phyloP scores from a whole-genome alignment of 371 early-diverging fungal species.

The Mucor irregularis region DNA sequence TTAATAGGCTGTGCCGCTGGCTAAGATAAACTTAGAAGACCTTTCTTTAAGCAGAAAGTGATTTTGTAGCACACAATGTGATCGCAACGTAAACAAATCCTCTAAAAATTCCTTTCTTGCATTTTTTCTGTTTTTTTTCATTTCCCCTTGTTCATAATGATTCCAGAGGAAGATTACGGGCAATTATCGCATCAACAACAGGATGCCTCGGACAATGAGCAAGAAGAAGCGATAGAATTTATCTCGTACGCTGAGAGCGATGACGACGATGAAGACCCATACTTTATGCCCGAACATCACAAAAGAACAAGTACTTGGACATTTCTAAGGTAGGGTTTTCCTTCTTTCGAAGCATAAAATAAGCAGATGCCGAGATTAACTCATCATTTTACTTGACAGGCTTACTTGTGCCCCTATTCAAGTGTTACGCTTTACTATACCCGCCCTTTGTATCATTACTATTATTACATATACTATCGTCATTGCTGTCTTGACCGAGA shows the following conservation, averaged over 20 bases:
- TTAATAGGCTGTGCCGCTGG: too few relatives aligned
- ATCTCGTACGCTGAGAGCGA: constrained; percentile 55
- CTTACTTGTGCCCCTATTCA: constrained; percentile 53
- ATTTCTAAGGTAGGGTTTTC: constrained; percentile 46
- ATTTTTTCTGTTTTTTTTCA: constrained; percentile 1
- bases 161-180: constrained; percentile 29
- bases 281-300: constrained; percentile 51
- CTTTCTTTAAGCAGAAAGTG: too few relatives aligned
- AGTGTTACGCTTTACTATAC: constrained; percentile 47
- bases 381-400: constrained; percentile 20
- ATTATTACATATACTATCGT: constrained; percentile 51
- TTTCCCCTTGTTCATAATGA: constrained; percentile 9
- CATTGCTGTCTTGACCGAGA: constrained; percentile 40
- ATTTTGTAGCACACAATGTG: too few relatives aligned
- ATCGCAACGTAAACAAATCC: too few relatives aligned
- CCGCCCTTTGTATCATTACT: constrained; percentile 41
- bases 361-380: too few relatives aligned
- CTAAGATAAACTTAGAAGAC: too few relatives aligned
- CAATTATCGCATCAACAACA: constrained; percentile 16
- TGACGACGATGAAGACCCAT: constrained; percentile 59
- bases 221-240: constrained; percentile 54
- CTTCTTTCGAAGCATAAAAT: too few relatives aligned
- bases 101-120: too few relatives aligned
- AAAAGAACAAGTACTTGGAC: constrained; percentile 52
- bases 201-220: constrained; percentile 34